phyloP scores from a whole-genome alignment of 305 asterid species.

The Fraxinus paxiana region DNA sequence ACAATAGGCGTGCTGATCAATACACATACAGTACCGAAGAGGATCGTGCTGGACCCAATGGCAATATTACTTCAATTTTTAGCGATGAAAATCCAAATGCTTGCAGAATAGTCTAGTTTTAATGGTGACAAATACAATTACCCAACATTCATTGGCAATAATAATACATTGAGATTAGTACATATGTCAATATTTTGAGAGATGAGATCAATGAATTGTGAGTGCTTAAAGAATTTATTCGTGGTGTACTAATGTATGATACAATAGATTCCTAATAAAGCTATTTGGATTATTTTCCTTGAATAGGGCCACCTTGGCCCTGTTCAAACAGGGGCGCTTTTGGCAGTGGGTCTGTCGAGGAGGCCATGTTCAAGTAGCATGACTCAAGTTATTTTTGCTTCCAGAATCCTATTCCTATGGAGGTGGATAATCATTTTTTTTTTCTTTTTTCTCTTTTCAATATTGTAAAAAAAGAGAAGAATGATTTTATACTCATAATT shows the following conservation, averaged over 20 bases:
- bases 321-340: too few relatives aligned
- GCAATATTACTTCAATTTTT: conserved; percentile 58
- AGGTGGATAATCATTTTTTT: not conserved
- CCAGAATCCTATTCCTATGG: not conserved
- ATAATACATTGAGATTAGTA: not conserved
- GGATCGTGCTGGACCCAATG: conserved; percentile 24
- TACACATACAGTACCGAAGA: conserved; percentile 15
- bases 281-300: not conserved
- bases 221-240: not conserved
- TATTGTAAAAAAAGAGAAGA: too few relatives aligned
- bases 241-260: not conserved
- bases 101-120: conserved; percentile 49
- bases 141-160: not conserved
- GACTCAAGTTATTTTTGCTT: not conserved
- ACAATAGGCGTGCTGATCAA: conserved; percentile 40
- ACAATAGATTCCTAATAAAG: not conserved
- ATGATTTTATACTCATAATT: not conserved
- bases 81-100: conserved; percentile 82
- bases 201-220: not conserved
- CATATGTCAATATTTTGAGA: not conserved
- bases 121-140: not conserved
- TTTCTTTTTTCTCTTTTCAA: not conserved
- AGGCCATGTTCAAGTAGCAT: not conserved
- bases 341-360: too few relatives aligned
- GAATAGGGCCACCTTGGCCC: too few relatives aligned